These are phyloP conservation scores for Moringa oleifera DNA, from an alignment of 345 rosid species.

Conservation along the genomic window DNA sequence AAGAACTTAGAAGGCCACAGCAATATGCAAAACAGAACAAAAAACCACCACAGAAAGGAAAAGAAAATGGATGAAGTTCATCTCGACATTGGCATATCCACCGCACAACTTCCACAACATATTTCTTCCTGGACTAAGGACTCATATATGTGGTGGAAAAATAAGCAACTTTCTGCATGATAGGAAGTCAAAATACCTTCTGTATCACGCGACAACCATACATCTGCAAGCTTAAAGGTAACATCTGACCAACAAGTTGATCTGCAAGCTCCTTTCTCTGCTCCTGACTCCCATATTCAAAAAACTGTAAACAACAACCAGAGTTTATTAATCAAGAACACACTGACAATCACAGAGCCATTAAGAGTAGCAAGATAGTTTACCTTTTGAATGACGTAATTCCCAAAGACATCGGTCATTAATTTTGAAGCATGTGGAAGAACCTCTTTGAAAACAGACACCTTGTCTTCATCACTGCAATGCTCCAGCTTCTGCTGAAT, in stretches of 20 bases:
- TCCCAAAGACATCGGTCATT: conserved; percentile 97
- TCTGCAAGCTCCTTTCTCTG: conserved; percentile 89
- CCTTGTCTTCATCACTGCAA: conserved; percentile 73
- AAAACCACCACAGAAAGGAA: no score
- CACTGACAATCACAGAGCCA: not conserved
- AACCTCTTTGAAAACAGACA: conserved; percentile 81
- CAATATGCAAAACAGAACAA: not conserved
- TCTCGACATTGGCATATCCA: not conserved
- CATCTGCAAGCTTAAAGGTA: conserved; percentile 94
- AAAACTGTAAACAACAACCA: conserved; percentile 46
- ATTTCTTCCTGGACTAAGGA: not conserved
- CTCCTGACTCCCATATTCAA: conserved; percentile 81
- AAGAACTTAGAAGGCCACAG: not conserved
- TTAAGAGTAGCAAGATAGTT: not conserved
- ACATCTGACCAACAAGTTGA: conserved; percentile 83
- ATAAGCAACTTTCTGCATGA: no score
- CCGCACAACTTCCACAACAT: not conserved
- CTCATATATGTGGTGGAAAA: not conserved
- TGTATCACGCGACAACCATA: conserved; percentile 99
- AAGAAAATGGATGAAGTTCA: not conserved
- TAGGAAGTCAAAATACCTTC: conserved; percentile 46
- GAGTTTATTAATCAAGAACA: conserved; percentile 12
- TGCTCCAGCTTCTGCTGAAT: conserved; percentile 95
- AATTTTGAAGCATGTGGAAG: conserved; percentile 81
- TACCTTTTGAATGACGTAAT: conserved; percentile 97